These are phyloP conservation scores for Plasmodium gallinaceum DNA, from an alignment of 169 alveolate genomes.

Conservation along the genomic window DNA sequence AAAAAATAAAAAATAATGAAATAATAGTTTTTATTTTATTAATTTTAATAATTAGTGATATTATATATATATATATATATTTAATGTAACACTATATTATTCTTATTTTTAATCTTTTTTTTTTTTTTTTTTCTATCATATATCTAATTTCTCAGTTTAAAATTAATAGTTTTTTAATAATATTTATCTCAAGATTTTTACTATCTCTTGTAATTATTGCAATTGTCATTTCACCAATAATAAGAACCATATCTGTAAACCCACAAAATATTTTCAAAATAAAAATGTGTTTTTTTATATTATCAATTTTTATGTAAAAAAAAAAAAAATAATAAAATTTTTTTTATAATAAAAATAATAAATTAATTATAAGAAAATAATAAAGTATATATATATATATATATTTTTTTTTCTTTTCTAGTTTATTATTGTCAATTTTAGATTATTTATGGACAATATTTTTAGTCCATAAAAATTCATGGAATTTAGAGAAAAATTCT, in stretches of 20 bases:
- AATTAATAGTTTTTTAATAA: slow-evolving; percentile 18
- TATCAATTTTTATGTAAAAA: slow-evolving; percentile 54
- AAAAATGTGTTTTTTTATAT: slow-evolving; percentile 31
- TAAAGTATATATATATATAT: neutral
- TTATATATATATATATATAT: neutral
- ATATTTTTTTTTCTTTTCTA: neutral
- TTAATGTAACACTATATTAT: neutral
- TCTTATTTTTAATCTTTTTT: neutral
- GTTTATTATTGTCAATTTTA: slow-evolving; percentile 14
- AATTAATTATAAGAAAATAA: no score
- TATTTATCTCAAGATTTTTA: slow-evolving; percentile 28
- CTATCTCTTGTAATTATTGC: slow-evolving; percentile 15
- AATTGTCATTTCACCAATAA: slow-evolving; percentile 24
- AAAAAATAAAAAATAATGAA: neutral
- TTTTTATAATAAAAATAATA: no score
- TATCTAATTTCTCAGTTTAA: slow-evolving; percentile 11
- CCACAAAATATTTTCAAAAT: slow-evolving; percentile 30
- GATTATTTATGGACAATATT: slow-evolving; percentile 73
- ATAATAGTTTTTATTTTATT: no score
- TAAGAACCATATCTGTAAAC: slow-evolving; percentile 44
- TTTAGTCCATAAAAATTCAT: slow-evolving; percentile 49
- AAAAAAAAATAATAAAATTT: neutral
- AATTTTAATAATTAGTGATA: no score
- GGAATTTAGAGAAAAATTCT: slow-evolving; percentile 14
- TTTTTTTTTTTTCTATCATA: neutral